phyloP scores from a whole-genome alignment of 2,329 filamentous ascomycete genomes.

The Exophiala sideris region DNA sequence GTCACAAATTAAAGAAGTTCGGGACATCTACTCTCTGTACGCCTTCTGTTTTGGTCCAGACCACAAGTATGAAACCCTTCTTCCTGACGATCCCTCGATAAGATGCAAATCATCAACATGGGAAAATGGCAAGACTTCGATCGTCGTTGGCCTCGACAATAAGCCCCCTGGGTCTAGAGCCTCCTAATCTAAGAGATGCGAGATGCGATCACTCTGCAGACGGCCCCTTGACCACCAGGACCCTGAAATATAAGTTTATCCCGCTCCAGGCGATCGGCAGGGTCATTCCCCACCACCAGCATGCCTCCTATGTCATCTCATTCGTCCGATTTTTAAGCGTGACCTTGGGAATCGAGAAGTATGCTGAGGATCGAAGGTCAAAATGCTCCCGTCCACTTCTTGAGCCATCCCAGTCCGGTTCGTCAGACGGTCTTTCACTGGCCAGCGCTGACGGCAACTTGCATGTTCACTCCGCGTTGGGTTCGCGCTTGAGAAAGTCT shows the following conservation, averaged over 20 bases:
- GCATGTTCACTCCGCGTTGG: conserved; percentile 9
- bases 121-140: background rate
- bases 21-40: too few relatives aligned
- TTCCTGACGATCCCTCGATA: conserved; percentile 1
- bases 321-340: conserved; percentile 11
- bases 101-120: background rate
- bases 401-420: conserved; percentile 10
- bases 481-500: background rate
- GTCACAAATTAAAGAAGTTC: too few relatives aligned
- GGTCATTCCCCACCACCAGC: conserved; percentile 12
- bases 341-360: conserved; percentile 13
- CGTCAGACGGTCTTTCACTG: conserved; percentile 3
- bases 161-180: conserved; percentile 12
- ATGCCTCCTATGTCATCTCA: background rate
- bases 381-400: conserved; percentile 15
- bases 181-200: conserved; percentile 8
- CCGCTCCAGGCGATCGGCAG: conserved; percentile 18
- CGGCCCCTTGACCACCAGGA: conserved; percentile 6
- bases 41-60: too few relatives aligned
- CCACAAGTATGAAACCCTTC: too few relatives aligned
- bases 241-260: conserved; percentile 7
- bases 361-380: conserved; percentile 18
- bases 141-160: background rate
- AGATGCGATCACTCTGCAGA: conserved; percentile 21
- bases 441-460: conserved; percentile 16